These are phyloP conservation scores for Poa pratensis DNA, from an alignment of 176 grass and related monocot genomes.

Conservation along the genomic window DNA sequence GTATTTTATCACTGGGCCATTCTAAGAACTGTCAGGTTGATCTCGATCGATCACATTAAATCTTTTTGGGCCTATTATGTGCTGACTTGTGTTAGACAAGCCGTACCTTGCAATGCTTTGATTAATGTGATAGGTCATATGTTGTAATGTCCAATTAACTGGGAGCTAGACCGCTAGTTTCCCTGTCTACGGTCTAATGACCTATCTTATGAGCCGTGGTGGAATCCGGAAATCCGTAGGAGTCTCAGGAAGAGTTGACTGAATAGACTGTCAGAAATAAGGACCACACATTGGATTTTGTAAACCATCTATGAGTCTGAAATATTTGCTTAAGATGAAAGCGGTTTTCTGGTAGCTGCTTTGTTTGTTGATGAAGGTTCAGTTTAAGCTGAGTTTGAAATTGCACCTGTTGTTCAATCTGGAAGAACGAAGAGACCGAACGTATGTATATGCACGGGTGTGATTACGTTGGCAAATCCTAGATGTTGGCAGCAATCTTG, in stretches of 20 bases:
- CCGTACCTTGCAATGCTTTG: background rate
- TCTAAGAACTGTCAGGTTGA: constrained; percentile 5
- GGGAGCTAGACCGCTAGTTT: background rate
- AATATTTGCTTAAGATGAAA: background rate
- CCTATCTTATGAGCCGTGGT: background rate
- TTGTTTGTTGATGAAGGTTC: background rate
- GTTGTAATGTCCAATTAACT: background rate
- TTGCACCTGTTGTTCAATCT: background rate
- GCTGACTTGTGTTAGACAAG: constrained; percentile 27
- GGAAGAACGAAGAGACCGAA: background rate
- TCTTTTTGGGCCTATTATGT: constrained; percentile 5
- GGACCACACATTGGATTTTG: background rate
- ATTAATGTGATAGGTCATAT: constrained; percentile 31
- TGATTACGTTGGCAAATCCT: background rate
- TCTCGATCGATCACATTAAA: constrained; percentile 29
- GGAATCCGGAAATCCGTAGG: background rate
- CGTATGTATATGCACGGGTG: no score
- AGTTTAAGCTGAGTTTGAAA: background rate
- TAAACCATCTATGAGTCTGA: background rate
- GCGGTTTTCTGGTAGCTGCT: background rate
- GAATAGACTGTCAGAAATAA: background rate
- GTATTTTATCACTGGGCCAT: background rate
- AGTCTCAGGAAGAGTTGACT: background rate
- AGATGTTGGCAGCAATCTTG: no score
- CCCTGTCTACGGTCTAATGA: background rate